A percentile compares a stretch with the other conserved stretches of the same genome.
phyloP scores from a whole-genome alignment of 768 basidiomycete species.

The Harrya chromipes region DNA sequence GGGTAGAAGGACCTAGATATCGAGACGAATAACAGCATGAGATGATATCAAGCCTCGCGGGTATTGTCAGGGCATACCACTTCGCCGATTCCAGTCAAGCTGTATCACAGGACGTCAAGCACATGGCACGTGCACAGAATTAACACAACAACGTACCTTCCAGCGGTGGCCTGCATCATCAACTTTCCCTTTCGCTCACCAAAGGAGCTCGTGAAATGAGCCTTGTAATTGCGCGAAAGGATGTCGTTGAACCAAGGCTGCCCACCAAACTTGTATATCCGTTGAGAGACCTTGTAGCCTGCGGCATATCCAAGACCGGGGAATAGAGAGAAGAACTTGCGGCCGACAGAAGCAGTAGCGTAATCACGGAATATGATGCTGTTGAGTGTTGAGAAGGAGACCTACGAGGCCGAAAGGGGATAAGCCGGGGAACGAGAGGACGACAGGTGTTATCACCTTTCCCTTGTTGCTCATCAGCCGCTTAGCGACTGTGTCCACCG shows the following conservation, averaged over 20 bases:
- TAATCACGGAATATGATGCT: conserved; percentile 86
- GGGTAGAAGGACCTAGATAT: conserved; percentile 77
- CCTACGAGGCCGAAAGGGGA: conserved; percentile 36
- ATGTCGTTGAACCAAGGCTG: conserved; percentile 98
- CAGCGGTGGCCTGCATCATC: conserved; percentile 93
- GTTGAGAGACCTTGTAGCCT: conserved; percentile 93
- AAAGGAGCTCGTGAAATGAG: conserved; percentile 76
- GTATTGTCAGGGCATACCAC: conserved; percentile 54
- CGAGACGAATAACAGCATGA: not conserved
- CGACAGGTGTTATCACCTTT: conserved; percentile 44
- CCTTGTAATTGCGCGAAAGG: conserved; percentile 77
- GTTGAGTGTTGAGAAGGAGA: conserved; percentile 59
- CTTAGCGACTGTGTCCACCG: conserved; percentile 97
- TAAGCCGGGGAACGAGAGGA: not conserved
- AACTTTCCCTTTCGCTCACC: conserved; percentile 95
- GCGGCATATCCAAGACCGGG: conserved; percentile 98
- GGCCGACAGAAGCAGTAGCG: conserved; percentile 60
- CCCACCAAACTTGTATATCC: conserved; percentile 97
- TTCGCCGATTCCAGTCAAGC: conserved; percentile 86
- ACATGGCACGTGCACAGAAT: not conserved
- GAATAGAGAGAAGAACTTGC: conserved; percentile 88
- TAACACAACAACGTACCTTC: conserved; percentile 55
- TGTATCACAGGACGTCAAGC: conserved; percentile 22
- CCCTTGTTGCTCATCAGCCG: conserved; percentile 97
- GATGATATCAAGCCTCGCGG: not conserved